Percentiles rank a stretch among this genome's conserved stretches.
Evolutionary conservation across 1,284 basidiomycete genomes (phyloP).

Genomic region (Takashimella tepidaria): DNA sequence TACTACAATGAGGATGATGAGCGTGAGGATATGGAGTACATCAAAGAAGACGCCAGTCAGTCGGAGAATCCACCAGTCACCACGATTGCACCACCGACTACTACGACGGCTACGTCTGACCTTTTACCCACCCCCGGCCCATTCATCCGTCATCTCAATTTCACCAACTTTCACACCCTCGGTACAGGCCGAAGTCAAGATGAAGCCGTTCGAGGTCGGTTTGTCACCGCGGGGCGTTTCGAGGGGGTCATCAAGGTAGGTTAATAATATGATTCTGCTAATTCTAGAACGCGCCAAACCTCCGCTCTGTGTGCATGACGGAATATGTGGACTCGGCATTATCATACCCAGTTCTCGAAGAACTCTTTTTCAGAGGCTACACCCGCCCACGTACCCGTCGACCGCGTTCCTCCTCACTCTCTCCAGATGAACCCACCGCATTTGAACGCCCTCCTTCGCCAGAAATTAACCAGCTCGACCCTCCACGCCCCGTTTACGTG

Average conservation of each 20-base stretch:
- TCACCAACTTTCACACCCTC: constrained; percentile 90
- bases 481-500: constrained; percentile 36
- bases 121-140: constrained; percentile 42
- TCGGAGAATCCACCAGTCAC: not conserved
- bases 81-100: not conserved
- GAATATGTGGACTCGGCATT: constrained; percentile 94
- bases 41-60: constrained; percentile 10
- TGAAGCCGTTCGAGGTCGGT: constrained; percentile 81
- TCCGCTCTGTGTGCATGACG: constrained; percentile 79
- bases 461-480: constrained; percentile 20
- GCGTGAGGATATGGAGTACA: constrained; percentile 1
- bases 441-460: not conserved
- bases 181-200: constrained; percentile 88
- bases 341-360: constrained; percentile 71
- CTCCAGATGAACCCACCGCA: constrained; percentile 51
- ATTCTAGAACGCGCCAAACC: constrained; percentile 71
- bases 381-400: constrained; percentile 27
- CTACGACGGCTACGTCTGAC: constrained; percentile 21
- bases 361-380: constrained; percentile 74
- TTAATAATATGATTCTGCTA: not conserved
- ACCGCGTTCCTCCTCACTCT: constrained; percentile 14
- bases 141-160: constrained; percentile 64
- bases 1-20: constrained; percentile 5
- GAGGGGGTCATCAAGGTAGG: constrained; percentile 72
- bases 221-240: constrained; percentile 84